Evolutionary conservation across 140 eudicot genomes (phyloP).

Genomic region (Bidens hawaiensis): DNA sequence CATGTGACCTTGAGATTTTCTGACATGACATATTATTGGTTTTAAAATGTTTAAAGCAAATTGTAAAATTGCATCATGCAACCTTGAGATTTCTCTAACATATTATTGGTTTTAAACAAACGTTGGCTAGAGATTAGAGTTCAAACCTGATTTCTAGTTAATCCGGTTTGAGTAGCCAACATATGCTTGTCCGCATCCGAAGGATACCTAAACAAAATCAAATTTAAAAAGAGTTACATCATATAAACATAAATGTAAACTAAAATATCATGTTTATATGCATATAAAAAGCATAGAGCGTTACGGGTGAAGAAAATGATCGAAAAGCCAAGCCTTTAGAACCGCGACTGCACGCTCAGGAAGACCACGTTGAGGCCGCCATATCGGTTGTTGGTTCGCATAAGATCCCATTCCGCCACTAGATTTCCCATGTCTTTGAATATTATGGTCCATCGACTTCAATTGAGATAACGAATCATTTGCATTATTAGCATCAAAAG

Average conservation of each 20-base stretch:
- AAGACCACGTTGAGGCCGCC: conserved; percentile 95
- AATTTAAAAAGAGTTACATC: neutral
- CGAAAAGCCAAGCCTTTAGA: conserved; percentile 85
- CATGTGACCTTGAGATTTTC: too few species aligned
- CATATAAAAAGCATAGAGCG: conserved; percentile 10
- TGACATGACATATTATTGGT: too few species aligned
- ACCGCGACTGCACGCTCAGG: conserved; percentile 89
- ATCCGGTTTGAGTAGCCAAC: conserved; percentile 83
- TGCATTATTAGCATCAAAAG: conserved; percentile 24
- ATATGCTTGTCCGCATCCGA: conserved; percentile 88
- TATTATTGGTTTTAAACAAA: too few species aligned
- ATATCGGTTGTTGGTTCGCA: conserved; percentile 56
- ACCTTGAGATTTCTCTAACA: too few species aligned
- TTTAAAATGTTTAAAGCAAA: too few species aligned
- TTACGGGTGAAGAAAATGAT: conserved; percentile 97
- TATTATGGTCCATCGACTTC: conserved; percentile 42
- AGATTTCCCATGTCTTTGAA: conserved; percentile 40
- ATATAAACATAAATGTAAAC: neutral
- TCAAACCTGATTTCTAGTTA: conserved; percentile 83
- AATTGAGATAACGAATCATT: conserved; percentile 33
- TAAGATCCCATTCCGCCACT: conserved; percentile 31
- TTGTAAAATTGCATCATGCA: too few species aligned
- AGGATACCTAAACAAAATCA: conserved; percentile 57
- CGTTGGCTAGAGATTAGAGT: neutral
- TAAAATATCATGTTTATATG: too few species aligned